Percentiles rank a stretch among this genome's conserved stretches.
Evolutionary conservation across 768 basidiomycete genomes (phyloP).

Genomic region (Leccinum longicurvipes): DNA sequence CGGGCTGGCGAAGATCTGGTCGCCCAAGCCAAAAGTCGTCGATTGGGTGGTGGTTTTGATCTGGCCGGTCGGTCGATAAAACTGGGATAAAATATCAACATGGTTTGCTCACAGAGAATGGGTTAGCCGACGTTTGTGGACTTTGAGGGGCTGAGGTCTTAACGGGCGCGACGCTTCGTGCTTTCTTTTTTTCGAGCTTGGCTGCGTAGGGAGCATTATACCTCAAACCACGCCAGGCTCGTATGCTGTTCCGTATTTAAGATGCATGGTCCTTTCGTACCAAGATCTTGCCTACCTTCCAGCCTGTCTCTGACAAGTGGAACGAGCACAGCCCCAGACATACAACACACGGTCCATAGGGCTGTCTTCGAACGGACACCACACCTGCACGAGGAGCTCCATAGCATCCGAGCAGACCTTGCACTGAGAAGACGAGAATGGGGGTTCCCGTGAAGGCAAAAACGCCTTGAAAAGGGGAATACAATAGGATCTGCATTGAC

Average conservation of each 20-base stretch:
- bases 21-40: conserved; percentile 53
- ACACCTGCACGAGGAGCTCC: conserved; percentile 83
- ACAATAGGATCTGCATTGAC: conserved; percentile 43
- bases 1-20: conserved; percentile 58
- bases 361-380: conserved; percentile 87
- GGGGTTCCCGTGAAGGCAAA: conserved; percentile 59
- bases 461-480: conserved; percentile 63
- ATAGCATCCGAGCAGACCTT: conserved; percentile 66
- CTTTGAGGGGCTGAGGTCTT: conserved; percentile 34
- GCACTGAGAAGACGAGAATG: conserved; percentile 65
- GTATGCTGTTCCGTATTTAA: conserved; percentile 46
- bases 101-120: conserved; percentile 61
- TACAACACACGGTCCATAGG: conserved; percentile 83
- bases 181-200: conserved; percentile 60
- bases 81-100: neutral
- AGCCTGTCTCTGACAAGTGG: conserved; percentile 67
- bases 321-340: conserved; percentile 75
- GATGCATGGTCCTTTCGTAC: conserved; percentile 6
- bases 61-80: conserved; percentile 12
- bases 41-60: conserved; percentile 28
- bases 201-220: conserved; percentile 72
- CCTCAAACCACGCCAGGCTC: conserved; percentile 77
- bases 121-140: conserved; percentile 46
- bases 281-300: conserved; percentile 62
- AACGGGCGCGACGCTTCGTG: conserved; percentile 36